Base-by-base conservation (phyloP, 1,284 basidiomycete genomes). In the Heterobasidion irregulare region DNA sequence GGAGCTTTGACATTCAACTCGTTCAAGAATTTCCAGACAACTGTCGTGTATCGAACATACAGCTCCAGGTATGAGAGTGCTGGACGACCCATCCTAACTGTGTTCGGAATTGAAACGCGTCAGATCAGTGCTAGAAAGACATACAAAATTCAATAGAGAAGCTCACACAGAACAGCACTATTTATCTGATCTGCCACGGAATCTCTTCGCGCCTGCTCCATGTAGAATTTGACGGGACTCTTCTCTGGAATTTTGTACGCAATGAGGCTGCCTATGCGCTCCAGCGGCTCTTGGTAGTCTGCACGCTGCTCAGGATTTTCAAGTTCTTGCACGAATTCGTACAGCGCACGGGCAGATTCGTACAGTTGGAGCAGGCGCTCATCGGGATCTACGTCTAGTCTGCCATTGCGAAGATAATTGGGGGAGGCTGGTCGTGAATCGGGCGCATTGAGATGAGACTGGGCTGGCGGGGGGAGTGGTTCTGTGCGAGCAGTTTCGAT, bases 181-280 rank as follows among this genome's bases (percentile, higher is more conserved):
- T 94, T 89, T 53, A 96, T 84, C 70, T 94, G 89, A 57, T 91
- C 86, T 1, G 92, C 92, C 6, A 95, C 78, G 6, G 81, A 81
- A 61, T 89, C 85, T 53, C 92, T 78, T 56, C 91, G 73, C 56
- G 80, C 80, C 65, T 86, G 83, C 52, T 78, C 77, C 57, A 95
- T 68, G 66, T 94, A 94, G 52, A 75, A 78, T 13, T 80, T 73
- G 60, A 91, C 74, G 47, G 75, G 79, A 58, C 86, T 88, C 50
- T 74, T 74, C 66, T 92, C 88, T 0, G 92, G 86, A 2, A 83
- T 75, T 26, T 73, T 75, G 65, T 94, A 94, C 5, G 86, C 89
- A 43, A 96, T 73, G 34, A 95, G 68, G 0, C 84, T 86, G 15
- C 80, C 78, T 2, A 95, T 89, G 58, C 83, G 79, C 52, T 75